phyloP scores from a whole-genome alignment of 257 asterid species.

The Solanum clarkiae region DNA sequence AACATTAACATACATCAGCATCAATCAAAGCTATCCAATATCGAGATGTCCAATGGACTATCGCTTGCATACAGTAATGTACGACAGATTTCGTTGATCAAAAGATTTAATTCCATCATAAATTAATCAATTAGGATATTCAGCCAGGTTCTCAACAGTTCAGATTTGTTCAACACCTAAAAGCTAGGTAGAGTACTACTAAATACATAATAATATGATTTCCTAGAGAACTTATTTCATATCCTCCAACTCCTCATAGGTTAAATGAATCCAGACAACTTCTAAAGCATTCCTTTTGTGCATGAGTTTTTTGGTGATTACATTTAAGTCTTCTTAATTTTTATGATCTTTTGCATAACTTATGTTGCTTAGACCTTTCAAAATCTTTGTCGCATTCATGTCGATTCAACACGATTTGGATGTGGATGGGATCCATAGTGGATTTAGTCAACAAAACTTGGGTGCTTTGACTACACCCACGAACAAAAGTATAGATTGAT shows the following conservation, averaged over 20 bases:
- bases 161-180: not conserved
- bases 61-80: not conserved
- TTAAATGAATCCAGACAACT: not conserved
- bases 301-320: not conserved
- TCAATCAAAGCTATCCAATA: not conserved
- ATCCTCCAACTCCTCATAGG: not conserved
- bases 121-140: not conserved
- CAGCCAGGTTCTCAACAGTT: not conserved
- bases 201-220: not conserved
- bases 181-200: not conserved
- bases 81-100: not conserved
- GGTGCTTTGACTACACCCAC: not conserved
- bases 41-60: not conserved
- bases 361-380: not conserved
- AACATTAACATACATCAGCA: slow-evolving; percentile 5
- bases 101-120: not conserved
- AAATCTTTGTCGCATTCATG: not conserved
- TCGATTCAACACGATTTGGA: not conserved
- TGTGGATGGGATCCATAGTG: not conserved
- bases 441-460: not conserved
- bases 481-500: not conserved
- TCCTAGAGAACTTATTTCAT: not conserved
- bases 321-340: not conserved
- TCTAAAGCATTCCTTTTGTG: not conserved
- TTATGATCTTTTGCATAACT: not conserved